Evolutionary conservation across 768 basidiomycete genomes (phyloP).

Genomic region (Lactifluus subvellereus): DNA sequence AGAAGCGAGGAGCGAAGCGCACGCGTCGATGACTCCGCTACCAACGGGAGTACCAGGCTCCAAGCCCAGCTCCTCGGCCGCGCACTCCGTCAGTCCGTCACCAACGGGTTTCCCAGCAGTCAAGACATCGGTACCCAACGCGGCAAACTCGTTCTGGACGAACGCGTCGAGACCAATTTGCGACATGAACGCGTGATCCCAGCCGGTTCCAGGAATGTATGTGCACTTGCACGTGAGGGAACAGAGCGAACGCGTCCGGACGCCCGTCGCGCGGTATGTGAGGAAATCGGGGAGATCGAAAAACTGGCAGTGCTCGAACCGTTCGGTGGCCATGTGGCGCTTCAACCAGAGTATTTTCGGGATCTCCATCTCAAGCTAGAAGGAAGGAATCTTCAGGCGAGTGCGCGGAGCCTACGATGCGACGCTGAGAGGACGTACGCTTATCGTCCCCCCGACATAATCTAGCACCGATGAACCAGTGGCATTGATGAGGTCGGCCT

Average conservation of each 20-base stretch:
- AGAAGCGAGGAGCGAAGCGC: slow-evolving; percentile 27
- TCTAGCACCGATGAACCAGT: slow-evolving; percentile 82
- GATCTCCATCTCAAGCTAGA: slow-evolving; percentile 94
- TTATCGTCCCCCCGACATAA: slow-evolving; percentile 96
- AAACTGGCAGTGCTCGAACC: slow-evolving; percentile 74
- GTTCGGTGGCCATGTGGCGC: slow-evolving; percentile 66
- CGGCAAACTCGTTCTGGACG: slow-evolving; percentile 69
- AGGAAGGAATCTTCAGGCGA: not conserved
- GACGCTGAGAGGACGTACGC: slow-evolving; percentile 42
- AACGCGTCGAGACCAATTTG: slow-evolving; percentile 76
- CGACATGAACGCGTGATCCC: slow-evolving; percentile 84
- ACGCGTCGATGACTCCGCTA: slow-evolving; percentile 95
- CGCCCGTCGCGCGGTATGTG: slow-evolving; percentile 82
- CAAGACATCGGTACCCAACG: slow-evolving; percentile 52
- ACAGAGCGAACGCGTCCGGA: slow-evolving; percentile 74
- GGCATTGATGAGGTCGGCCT: slow-evolving; percentile 85
- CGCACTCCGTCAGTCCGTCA: slow-evolving; percentile 64
- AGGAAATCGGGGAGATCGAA: slow-evolving; percentile 94
- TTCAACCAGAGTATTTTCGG: slow-evolving; percentile 98
- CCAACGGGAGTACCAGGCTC: slow-evolving; percentile 86
- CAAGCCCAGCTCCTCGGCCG: slow-evolving; percentile 83
- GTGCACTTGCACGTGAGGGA: slow-evolving; percentile 96
- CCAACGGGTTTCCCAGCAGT: slow-evolving; percentile 87
- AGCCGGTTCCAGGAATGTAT: slow-evolving; percentile 80
- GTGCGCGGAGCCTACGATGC: not conserved